Conservation (phyloP, 2,329 filamentous ascomycete genomes). For the Scopulariopsis brevicaulis region DNA sequence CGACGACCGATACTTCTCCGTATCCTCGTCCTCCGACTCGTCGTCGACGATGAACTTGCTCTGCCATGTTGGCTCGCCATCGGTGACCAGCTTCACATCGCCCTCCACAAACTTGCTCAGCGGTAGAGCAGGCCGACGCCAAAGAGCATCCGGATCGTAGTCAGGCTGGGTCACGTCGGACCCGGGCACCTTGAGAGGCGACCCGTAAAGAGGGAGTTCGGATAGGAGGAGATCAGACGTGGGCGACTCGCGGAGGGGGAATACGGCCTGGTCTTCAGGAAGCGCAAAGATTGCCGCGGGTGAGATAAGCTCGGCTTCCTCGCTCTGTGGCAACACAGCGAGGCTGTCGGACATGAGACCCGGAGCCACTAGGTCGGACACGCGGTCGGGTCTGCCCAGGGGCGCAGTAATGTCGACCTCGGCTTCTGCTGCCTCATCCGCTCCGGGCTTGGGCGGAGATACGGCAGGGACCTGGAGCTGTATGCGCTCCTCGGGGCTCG, state of each 20-base stretch:
- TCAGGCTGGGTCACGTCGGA: slow-evolving; percentile 46
- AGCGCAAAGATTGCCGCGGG: slow-evolving; percentile 76
- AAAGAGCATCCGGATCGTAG: slow-evolving; percentile 55
- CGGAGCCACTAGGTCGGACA: slow-evolving; percentile 21
- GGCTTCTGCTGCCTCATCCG: slow-evolving; percentile 11
- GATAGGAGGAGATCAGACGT: slow-evolving; percentile 66
- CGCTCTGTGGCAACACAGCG: slow-evolving; percentile 11
- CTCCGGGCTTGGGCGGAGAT: slow-evolving; percentile 29
- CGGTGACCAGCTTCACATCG: slow-evolving; percentile 58
- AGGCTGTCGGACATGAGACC: slow-evolving; percentile 2
- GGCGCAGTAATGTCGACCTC: slow-evolving; percentile 14
- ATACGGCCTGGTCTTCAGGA: slow-evolving; percentile 71
- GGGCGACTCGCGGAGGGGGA: slow-evolving; percentile 63
- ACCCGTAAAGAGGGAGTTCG: slow-evolving; percentile 71
- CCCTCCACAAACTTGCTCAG: slow-evolving; percentile 81
- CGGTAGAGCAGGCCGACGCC: slow-evolving; percentile 68
- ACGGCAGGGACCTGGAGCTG: slow-evolving; percentile 55
- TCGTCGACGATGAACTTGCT: slow-evolving; percentile 75
- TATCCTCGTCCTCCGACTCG: slow-evolving; percentile 45
- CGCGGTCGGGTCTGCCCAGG: slow-evolving; percentile 30
- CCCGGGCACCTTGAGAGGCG: slow-evolving; percentile 46
- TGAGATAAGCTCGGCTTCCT: slow-evolving; percentile 38
- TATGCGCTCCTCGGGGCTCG: slow-evolving; percentile 49
- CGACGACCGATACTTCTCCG: not conserved
- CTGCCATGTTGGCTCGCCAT: slow-evolving; percentile 58